phyloP scores from a whole-genome alignment of 202 grass and related monocot genomes.

The Setaria viridis region DNA sequence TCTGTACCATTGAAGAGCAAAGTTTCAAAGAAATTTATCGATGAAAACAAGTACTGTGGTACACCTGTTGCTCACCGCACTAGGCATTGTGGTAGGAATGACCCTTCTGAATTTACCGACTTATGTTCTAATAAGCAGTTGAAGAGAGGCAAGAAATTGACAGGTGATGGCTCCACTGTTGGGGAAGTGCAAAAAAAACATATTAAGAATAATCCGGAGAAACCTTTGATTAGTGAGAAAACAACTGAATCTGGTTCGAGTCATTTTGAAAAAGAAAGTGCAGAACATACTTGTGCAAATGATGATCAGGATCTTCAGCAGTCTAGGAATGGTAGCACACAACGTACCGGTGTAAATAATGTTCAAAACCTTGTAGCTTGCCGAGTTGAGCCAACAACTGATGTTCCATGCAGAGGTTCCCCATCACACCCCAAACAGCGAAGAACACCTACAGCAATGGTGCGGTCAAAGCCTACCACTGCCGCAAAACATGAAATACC shows the following conservation, averaged over 20 bases:
- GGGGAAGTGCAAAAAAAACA: constrained; percentile 40
- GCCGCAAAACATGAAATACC: constrained; percentile 28
- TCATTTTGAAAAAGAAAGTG: constrained; percentile 42
- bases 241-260: constrained; percentile 14
- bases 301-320: constrained; percentile 33
- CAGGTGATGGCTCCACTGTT: constrained; percentile 26
- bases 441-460: constrained; percentile 54
- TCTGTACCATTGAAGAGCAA: constrained; percentile 47
- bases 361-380: constrained; percentile 34
- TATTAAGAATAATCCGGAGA: constrained; percentile 32
- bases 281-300: constrained; percentile 34
- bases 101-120: constrained; percentile 45
- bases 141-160: constrained; percentile 38
- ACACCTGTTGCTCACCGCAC: constrained; percentile 56
- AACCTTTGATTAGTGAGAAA: constrained; percentile 8
- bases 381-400: constrained; percentile 45
- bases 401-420: constrained; percentile 29
- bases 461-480: constrained; percentile 33
- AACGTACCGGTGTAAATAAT: constrained; percentile 7
- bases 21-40: constrained; percentile 30
- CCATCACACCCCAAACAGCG: constrained; percentile 51
- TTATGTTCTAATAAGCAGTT: constrained; percentile 47
- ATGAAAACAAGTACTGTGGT: constrained; percentile 44
- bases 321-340: constrained; percentile 22
- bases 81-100: constrained; percentile 56